Evolutionary conservation across 441 rosid species (phyloP), one percentile per base, ranked within the genome.

Genomic region (Populus hybrid): DNA sequence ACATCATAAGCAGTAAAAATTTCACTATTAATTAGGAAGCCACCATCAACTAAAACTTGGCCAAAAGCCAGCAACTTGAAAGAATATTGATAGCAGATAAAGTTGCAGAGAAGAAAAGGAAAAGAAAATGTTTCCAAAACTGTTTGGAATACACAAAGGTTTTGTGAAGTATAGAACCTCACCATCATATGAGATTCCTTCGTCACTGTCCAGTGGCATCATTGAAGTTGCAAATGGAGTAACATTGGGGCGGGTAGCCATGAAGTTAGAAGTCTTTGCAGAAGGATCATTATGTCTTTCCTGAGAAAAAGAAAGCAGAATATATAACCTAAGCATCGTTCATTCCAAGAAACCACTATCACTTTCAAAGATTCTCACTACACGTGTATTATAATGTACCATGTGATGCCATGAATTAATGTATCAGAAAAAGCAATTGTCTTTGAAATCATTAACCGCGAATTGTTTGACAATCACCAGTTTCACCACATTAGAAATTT

Each of bases 231-330:
- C 85, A 82, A 79, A 79, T 31, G 90, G 82, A 84, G 83, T 79
- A 75, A 79, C 72, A 69, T 81, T 83, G 59, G 87, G 75, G 42
- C 65, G 81, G 63, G 81, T 76, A 61, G 80, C 79, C 72, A 77
- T 67, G 74, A 81, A 85, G 65, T 69, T 83, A 73, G 83, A 82
- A n/a, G 81, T 64, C 80, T 86, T 84, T 65, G 65, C 56, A 42
- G 87, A 81, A 79, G 84, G 75, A 85, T 84, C 92, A 3, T 50
- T 79, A 63, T 80, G 82, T 85, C 87, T 87, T 88, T 89, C 95
- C 93, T 89, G 87, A 75, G 33, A 79, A 82, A 74, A 24, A 79
- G 59, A 28, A 28, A 28, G 29, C 29, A 28, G 29, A 28, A 73
- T 29, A 73, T 71, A 79, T 76, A 63, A 53, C 20, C 75, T 78